Percentiles rank a stretch among this genome's conserved stretches.
Evolutionary conservation across 371 early-diverging fungal genomes (phyloP).

Genomic region (Mortierella sp.): DNA sequence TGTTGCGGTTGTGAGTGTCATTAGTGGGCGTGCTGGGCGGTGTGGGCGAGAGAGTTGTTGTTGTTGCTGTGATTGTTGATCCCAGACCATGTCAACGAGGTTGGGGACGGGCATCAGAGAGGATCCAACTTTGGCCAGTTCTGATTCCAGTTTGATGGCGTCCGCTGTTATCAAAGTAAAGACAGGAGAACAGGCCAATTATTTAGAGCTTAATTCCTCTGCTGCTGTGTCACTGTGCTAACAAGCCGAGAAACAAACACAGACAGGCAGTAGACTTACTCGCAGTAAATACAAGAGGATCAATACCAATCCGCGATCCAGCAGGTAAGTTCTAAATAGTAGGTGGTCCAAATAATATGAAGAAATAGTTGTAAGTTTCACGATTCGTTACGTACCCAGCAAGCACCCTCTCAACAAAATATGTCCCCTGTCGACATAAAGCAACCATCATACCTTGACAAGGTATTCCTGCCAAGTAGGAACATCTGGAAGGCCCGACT

Average conservation of each 20-base stretch:
- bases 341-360: not conserved
- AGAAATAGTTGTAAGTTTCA: not conserved
- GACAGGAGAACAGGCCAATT: not conserved
- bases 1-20: conserved; percentile 78
- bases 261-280: conserved; percentile 58
- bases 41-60: conserved; percentile 68
- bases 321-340: conserved; percentile 71
- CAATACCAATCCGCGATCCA: conserved; percentile 86
- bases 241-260: not conserved
- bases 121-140: conserved; percentile 67
- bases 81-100: conserved; percentile 91
- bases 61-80: conserved; percentile 16
- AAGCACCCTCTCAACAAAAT: not conserved
- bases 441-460: conserved; percentile 61
- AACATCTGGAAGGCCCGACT: conserved; percentile 89
- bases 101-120: conserved; percentile 74
- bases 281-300: conserved; percentile 86
- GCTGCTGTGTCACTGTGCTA: not conserved
- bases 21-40: conserved; percentile 73
- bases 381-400: not conserved
- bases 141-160: conserved; percentile 69
- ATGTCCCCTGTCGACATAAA: not conserved
- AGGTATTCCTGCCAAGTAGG: conserved; percentile 94
- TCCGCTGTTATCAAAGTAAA: conserved; percentile 61
- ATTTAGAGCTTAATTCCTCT: not conserved